These are phyloP conservation scores for Aureoboletus auriporus DNA, from an alignment of 768 basidiomycete species.

Conservation along the genomic window DNA sequence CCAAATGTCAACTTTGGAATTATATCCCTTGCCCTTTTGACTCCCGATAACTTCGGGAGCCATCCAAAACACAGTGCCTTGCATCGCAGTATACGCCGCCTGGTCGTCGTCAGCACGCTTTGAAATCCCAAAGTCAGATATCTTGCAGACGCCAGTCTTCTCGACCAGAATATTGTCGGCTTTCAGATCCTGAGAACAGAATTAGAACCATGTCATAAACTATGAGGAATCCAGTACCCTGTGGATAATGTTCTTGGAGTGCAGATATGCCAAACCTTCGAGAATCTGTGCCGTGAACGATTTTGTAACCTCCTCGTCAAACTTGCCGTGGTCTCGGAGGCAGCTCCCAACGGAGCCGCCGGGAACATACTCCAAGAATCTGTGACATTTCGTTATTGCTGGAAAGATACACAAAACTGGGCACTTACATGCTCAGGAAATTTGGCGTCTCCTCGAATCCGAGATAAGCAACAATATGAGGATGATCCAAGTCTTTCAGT, in stretches of 20 bases:
- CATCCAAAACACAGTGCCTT: slow-evolving; percentile 99
- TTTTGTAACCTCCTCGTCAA: slow-evolving; percentile 87
- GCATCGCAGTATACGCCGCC: slow-evolving; percentile 87
- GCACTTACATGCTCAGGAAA: slow-evolving; percentile 85
- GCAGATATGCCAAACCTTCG: slow-evolving; percentile 87
- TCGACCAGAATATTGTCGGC: slow-evolving; percentile 98
- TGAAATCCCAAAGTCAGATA: slow-evolving; percentile 98
- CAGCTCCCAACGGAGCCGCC: slow-evolving; percentile 93
- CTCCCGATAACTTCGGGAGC: slow-evolving; percentile 92
- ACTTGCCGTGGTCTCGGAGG: slow-evolving; percentile 87
- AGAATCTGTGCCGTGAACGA: slow-evolving; percentile 93
- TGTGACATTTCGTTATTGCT: slow-evolving; percentile 30
- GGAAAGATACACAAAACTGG: neutral
- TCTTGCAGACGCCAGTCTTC: slow-evolving; percentile 88
- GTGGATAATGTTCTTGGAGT: slow-evolving; percentile 88
- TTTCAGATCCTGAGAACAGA: slow-evolving; percentile 73
- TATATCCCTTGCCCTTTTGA: slow-evolving; percentile 80
- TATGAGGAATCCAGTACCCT: slow-evolving; percentile 47
- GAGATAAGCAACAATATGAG: slow-evolving; percentile 95
- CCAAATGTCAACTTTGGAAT: slow-evolving; percentile 98
- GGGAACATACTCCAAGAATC: slow-evolving; percentile 98
- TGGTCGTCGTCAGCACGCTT: slow-evolving; percentile 89
- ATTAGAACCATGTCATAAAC: slow-evolving; percentile 6
- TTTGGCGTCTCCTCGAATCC: slow-evolving; percentile 89
- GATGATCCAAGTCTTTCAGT: slow-evolving; percentile 93